Evolutionary conservation across 2,329 filamentous ascomycete genomes (phyloP), one percentile per base, ranked within the genome.

Genomic region (Atkinsonella texensis): DNA sequence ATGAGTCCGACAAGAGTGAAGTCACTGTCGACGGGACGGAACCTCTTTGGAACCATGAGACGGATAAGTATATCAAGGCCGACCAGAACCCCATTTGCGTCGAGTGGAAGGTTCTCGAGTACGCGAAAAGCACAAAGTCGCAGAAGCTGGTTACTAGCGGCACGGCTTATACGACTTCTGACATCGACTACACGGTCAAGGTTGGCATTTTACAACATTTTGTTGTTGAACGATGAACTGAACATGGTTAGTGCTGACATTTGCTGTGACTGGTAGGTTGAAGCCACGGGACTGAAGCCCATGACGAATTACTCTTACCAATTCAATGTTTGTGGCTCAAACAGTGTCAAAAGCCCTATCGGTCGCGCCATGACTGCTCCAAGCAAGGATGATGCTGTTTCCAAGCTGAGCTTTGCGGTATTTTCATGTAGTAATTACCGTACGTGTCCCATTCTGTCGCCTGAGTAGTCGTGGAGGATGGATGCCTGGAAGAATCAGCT

Each of bases 141-240:
- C 65, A 66, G 11, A 60, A 69, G 2, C 67, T 78, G 8, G 77
- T 79, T 2, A 71, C 75, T 48, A 70, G 69, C 1, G 85, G 85
- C 5, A 76, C 68, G 38, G 82, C 75, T 1, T 87, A 81, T 60
- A 89, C 85, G 0, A 85, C 76, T 38, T 84, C 79, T 1, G 85
- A 89, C 61, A 79, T 89, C 46, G 85, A 89, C 61, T 89, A 83
- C 62, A 89, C 85, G 0, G 70, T 88, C 54, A 87, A 87, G 73
- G 80, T 80, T 4, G 11, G 1, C 1, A 0, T 38, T 38, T 5
- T 12, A 38, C 15, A 38, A 15, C 7, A 15, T 38, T 38, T 38
- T 38, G 12, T 12, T 15, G 4, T 13, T 12, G 5, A 2, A 12
- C 35, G 35, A 38, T 2, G 15, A 12, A 4, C 35, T 15, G 10